Conservation (phyloP, 2,329 filamentous ascomycete genomes). For the Curvularia eragrostidis region DNA sequence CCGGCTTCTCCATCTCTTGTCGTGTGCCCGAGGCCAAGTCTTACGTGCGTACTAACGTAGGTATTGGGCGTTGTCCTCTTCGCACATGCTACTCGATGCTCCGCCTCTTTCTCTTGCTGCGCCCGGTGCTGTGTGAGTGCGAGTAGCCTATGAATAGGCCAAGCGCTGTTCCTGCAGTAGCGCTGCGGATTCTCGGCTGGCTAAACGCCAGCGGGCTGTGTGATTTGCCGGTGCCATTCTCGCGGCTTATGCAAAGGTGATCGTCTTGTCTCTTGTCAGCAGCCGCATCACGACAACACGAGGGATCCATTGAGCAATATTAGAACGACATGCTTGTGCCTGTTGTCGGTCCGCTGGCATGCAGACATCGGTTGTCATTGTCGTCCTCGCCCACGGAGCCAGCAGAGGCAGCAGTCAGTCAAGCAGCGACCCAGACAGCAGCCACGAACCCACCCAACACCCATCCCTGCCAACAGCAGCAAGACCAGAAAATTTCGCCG, state of each 20-base stretch:
- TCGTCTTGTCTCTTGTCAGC: conserved; percentile 4
- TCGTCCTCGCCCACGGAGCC: not conserved
- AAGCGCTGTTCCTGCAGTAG: conserved; percentile 19
- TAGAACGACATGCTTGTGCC: not conserved
- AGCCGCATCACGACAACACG: not conserved
- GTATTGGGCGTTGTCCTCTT: too few species aligned
- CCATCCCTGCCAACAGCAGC: not conserved
- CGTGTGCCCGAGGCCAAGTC: not conserved
- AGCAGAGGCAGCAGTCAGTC: not conserved
- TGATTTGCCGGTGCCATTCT: conserved; percentile 14
- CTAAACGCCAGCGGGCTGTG: conserved; percentile 1
- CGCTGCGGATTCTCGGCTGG: conserved; percentile 7
- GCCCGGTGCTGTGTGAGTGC: conserved; percentile 1
- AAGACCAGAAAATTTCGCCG: not conserved
- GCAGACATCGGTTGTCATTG: not conserved
- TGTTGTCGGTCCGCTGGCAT: not conserved
- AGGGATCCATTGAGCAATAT: not conserved
- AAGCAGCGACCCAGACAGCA: not conserved
- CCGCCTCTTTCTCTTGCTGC: conserved; percentile 1
- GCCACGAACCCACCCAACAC: too few species aligned
- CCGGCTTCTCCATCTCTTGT: not conserved
- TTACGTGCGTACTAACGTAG: not conserved
- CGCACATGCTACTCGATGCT: too few species aligned
- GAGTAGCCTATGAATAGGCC: conserved; percentile 15
- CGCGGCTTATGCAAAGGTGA: conserved; percentile 7